phyloP scores from a whole-genome alignment of 495 filamentous ascomycete species.

The Trichoderma erinaceum region DNA sequence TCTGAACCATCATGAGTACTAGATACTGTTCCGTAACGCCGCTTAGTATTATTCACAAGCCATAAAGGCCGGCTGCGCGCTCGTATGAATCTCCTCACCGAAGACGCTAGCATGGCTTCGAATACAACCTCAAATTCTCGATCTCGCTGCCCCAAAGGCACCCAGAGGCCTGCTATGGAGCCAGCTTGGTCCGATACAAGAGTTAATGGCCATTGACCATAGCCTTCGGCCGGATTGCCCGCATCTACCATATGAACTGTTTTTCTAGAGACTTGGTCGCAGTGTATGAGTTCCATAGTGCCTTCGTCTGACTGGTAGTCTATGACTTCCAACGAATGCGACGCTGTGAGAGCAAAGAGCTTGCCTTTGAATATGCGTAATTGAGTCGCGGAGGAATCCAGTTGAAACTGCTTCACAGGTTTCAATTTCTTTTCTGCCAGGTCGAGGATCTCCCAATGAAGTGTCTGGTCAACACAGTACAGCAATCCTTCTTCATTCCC shows the following conservation, averaged over 20 bases:
- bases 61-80: conserved; percentile 41
- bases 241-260: conserved; percentile 36
- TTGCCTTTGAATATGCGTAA: conserved; percentile 35
- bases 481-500: conserved; percentile 40
- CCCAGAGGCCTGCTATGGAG: conserved; percentile 47
- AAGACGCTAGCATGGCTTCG: conserved; percentile 42
- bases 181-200: conserved; percentile 43
- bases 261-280: conserved; percentile 32
- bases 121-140: conserved; percentile 43
- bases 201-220: conserved; percentile 27
- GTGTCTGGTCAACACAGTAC: conserved; percentile 34
- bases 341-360: conserved; percentile 37
- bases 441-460: conserved; percentile 45
- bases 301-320: conserved; percentile 27
- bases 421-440: conserved; percentile 37
- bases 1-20: conserved; percentile 32
- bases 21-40: conserved; percentile 26
- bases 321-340: conserved; percentile 43
- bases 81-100: conserved; percentile 44
- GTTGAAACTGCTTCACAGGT: conserved; percentile 27
- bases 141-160: conserved; percentile 32
- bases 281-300: conserved; percentile 27
- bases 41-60: conserved; percentile 20
- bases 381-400: conserved; percentile 39
- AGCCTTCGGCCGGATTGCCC: conserved; percentile 21